phyloP scores from a whole-genome alignment of 805 yeast genomes.

The Grigorovia jiainica region DNA sequence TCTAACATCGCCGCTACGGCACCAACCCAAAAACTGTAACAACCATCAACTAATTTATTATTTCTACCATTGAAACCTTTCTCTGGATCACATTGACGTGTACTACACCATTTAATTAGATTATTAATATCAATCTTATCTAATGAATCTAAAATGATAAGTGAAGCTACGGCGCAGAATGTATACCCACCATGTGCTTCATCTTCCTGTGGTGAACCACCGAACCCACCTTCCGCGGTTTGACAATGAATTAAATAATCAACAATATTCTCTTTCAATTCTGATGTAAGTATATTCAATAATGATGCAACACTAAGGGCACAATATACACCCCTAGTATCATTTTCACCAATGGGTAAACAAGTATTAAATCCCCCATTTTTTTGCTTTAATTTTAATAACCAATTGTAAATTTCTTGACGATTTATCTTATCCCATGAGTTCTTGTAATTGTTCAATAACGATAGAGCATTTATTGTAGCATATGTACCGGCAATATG shows the following conservation, averaged over 20 bases:
- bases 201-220: slow-evolving; percentile 59
- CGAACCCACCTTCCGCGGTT: slow-evolving; percentile 92
- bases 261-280: slow-evolving; percentile 41
- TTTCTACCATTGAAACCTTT: slow-evolving; percentile 88
- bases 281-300: slow-evolving; percentile 52
- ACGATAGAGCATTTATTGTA: slow-evolving; percentile 51
- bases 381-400: slow-evolving; percentile 46
- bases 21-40: slow-evolving; percentile 95
- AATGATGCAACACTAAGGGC: slow-evolving; percentile 66
- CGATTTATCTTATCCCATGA: slow-evolving; percentile 40
- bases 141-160: slow-evolving; percentile 38
- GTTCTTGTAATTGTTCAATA: slow-evolving; percentile 35
- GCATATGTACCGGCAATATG: slow-evolving; percentile 86
- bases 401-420: slow-evolving; percentile 48
- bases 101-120: slow-evolving; percentile 57
- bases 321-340: slow-evolving; percentile 80
- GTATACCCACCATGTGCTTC: slow-evolving; percentile 99
- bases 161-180: slow-evolving; percentile 72
- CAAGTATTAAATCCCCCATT: slow-evolving; percentile 61
- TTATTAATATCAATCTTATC: slow-evolving; percentile 37
- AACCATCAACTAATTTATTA: slow-evolving; percentile 90
- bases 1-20: slow-evolving; percentile 52
- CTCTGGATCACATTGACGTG: slow-evolving; percentile 63
- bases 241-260: slow-evolving; percentile 67
- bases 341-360: slow-evolving; percentile 59